Base-by-base conservation (phyloP, 345 rosid genomes). In the Brassica napus region DNA sequence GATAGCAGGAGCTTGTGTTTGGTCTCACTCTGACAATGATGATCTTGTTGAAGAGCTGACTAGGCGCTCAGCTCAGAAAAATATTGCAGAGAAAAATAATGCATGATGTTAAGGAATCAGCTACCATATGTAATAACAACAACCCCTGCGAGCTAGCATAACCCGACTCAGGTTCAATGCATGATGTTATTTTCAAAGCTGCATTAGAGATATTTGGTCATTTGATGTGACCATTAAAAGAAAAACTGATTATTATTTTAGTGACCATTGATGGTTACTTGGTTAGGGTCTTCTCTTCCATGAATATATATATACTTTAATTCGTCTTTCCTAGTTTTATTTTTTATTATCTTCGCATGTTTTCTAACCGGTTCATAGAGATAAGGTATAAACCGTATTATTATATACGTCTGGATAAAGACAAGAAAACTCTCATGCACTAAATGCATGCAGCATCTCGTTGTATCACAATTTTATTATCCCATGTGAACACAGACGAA, bases 1-100 rank as follows among this genome's bases (percentile, higher is more conserved):
- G 64, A 65, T 69, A 35, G 71, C 89, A 68, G 83, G 85, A 75
- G 78, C 74, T 44, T 71, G 83, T 74, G 63, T 64, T 61, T 79
- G 82, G 74, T 81, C 87, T 73, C 44, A 68, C 75, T 83, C 86
- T 70, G 73, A 72, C 12, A 73, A 72, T 30, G 74, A 79, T 61
- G 61, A 66, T 23, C 21, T 14, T 39, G 47, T 72, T 0, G 78
- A 79, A 59, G 82, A 75, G 71, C 55, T 82, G 24, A 86, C 85
- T 57, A 83, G 76, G 68, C 79, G 65, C 63, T 74, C 84, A 21
- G 85, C 47, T 39, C 47, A 39, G 94, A 90, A 77, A 96, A 88
- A 74, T 87, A 83, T 86, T 89, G 93, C 89, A 91, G 86, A 83
- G 97, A 92, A 83, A 96, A 91, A 80, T 89, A 84, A 52, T 91